phyloP scores from a whole-genome alignment of 2,329 filamentous ascomycete genomes.

The Aspergillus fijiensis region DNA sequence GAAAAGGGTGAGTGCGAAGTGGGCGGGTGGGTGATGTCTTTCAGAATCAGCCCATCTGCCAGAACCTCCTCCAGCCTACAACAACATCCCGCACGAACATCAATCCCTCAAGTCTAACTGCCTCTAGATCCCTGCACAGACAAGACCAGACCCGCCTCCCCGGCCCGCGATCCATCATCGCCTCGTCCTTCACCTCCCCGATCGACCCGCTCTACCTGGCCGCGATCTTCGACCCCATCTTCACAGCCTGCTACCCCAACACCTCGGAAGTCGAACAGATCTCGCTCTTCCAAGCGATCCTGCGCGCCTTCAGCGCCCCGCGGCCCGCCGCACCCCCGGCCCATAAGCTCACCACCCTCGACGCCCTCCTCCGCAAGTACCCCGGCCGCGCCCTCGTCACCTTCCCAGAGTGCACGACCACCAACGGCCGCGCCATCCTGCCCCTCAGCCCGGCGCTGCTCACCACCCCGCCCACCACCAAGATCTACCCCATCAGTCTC shows the following conservation, averaged over 20 bases:
- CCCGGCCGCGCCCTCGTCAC: constrained; percentile 76
- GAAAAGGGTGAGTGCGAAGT: constrained; percentile 63
- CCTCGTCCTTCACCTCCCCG: constrained; percentile 86
- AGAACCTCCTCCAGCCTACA: too few species aligned
- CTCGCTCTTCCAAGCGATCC: constrained; percentile 71
- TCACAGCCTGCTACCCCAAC: constrained; percentile 78
- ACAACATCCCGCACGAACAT: too few species aligned
- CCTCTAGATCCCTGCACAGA: constrained; percentile 63
- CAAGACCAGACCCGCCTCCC: constrained; percentile 74
- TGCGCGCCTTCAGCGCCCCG: constrained; percentile 67
- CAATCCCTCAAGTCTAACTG: too few species aligned
- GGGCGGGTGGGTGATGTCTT: too few species aligned
- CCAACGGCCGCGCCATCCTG: constrained; percentile 86
- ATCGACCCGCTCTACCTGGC: constrained; percentile 92
- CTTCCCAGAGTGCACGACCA: constrained; percentile 92
- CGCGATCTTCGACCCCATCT: constrained; percentile 93
- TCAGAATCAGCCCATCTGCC: too few species aligned
- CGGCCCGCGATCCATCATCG: constrained; percentile 76
- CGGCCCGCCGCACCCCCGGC: constrained; percentile 47
- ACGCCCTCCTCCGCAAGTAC: constrained; percentile 63
- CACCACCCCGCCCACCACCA: constrained; percentile 63
- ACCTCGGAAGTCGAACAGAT: constrained; percentile 73
- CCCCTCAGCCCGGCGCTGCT: constrained; percentile 78
- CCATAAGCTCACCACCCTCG: constrained; percentile 58
- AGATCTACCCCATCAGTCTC: constrained; percentile 87